Evolutionary conservation across 2,329 filamentous ascomycete genomes (phyloP).

Genomic region (Fusarium torreyae): DNA sequence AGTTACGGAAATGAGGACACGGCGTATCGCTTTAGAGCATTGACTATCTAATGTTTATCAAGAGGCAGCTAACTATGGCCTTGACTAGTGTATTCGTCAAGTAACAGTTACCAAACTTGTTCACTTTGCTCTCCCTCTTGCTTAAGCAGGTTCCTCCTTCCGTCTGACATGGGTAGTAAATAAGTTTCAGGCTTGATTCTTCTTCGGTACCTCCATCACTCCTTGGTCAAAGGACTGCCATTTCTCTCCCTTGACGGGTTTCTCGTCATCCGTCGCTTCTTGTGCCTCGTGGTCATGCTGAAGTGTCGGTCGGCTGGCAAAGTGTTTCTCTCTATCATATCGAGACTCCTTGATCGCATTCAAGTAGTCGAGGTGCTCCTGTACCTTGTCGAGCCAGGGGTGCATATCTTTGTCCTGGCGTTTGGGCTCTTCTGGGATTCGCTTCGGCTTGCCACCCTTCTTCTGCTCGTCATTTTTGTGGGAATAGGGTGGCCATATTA

Average conservation of each 20-base stretch:
- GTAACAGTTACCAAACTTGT: not conserved
- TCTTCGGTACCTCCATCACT: not conserved
- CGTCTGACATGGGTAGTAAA: not conserved
- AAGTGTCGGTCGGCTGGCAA: not conserved
- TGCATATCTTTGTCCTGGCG: not conserved
- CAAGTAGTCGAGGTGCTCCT: not conserved
- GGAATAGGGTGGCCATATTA: no score
- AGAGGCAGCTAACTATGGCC: constrained; percentile 2
- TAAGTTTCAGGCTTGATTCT: not conserved
- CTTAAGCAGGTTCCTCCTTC: not conserved
- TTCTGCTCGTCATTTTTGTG: not conserved
- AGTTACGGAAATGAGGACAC: constrained; percentile 33
- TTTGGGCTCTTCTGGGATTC: not conserved
- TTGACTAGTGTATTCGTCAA: not conserved
- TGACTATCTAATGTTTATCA: constrained; percentile 9
- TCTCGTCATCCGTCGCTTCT: not conserved
- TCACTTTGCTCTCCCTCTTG: not conserved
- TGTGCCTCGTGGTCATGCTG: not conserved
- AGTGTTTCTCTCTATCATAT: constrained; percentile 1
- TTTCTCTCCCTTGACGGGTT: not conserved
- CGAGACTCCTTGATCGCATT: not conserved
- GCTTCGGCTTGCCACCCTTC: not conserved
- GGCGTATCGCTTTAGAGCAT: constrained; percentile 9
- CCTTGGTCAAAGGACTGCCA: not conserved
- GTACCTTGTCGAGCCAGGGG: not conserved